These are phyloP conservation scores for Xylaria polymorpha DNA, from an alignment of 2,329 filamentous ascomycete genomes.

Conservation along the genomic window DNA sequence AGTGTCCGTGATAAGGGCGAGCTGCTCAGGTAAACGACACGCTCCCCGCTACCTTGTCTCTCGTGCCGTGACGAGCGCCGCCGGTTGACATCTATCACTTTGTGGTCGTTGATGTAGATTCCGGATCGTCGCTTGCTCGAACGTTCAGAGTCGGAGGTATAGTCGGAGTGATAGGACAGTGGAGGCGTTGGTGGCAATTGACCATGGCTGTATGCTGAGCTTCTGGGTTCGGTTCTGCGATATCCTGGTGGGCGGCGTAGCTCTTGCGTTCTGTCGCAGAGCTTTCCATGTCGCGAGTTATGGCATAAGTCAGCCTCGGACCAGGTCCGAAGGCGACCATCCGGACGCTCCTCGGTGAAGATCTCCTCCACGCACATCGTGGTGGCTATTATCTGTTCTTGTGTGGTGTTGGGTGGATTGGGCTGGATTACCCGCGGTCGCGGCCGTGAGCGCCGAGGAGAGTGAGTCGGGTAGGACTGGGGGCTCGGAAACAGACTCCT, in stretches of 20 bases:
- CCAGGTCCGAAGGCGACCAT: slow-evolving; percentile 55
- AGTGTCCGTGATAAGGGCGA: slow-evolving; percentile 60
- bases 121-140: slow-evolving; percentile 50
- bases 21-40: slow-evolving; percentile 58
- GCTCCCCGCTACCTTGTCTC: slow-evolving; percentile 54
- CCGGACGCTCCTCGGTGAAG: slow-evolving; percentile 60
- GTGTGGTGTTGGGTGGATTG: slow-evolving; percentile 43
- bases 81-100: slow-evolving; percentile 51
- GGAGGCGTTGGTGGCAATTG: slow-evolving; percentile 57
- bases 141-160: slow-evolving; percentile 48
- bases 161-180: slow-evolving; percentile 49
- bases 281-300: slow-evolving; percentile 54
- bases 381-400: slow-evolving; percentile 45
- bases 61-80: slow-evolving; percentile 45
- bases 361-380: slow-evolving; percentile 64
- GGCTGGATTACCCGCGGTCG: slow-evolving; percentile 43
- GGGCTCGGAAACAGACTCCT: slow-evolving; percentile 30
- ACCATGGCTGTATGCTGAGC: slow-evolving; percentile 49
- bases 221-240: slow-evolving; percentile 50
- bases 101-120: slow-evolving; percentile 55
- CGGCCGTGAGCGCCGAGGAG: slow-evolving; percentile 32
- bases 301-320: slow-evolving; percentile 53
- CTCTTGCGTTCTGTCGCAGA: slow-evolving; percentile 57
- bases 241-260: slow-evolving; percentile 57
- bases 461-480: slow-evolving; percentile 31